A percentile compares a stretch with the other conserved stretches of the same genome.
These are phyloP conservation scores for Apiospora kogelbergensis DNA, from an alignment of 2,329 filamentous ascomycete species.

Conservation along the genomic window DNA sequence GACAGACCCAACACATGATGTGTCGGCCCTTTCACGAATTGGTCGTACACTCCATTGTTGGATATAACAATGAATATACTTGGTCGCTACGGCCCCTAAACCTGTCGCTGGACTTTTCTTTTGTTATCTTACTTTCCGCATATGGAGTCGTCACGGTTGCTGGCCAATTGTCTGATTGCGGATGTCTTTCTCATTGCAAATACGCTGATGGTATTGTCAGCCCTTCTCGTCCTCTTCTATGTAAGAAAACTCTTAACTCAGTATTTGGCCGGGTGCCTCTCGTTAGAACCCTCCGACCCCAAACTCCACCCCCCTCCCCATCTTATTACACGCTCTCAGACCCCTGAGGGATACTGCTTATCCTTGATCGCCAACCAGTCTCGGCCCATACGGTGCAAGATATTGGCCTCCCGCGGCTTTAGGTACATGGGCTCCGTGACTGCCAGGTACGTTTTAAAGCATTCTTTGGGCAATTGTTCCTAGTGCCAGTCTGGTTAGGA, in stretches of 20 bases:
- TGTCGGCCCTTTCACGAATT: not conserved
- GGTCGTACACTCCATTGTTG: not conserved
- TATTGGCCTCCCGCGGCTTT: not conserved
- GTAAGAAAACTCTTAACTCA: too few relatives aligned
- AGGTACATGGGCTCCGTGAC: not conserved
- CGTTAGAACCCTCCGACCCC: too few relatives aligned
- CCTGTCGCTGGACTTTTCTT: conserved; percentile 16
- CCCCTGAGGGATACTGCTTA: not conserved
- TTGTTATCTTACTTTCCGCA: not conserved
- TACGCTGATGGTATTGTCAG: too few relatives aligned
- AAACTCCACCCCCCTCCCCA: too few relatives aligned
- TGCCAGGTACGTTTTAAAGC: not conserved
- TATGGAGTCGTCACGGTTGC: not conserved
- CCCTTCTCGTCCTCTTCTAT: too few relatives aligned
- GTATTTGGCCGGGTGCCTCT: too few relatives aligned
- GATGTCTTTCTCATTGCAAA: too few relatives aligned
- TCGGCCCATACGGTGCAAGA: not conserved
- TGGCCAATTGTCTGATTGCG: not conserved
- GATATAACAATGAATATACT: not conserved
- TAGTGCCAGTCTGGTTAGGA: not conserved
- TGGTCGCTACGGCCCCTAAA: not conserved
- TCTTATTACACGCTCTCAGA: not conserved
- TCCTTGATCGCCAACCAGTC: not conserved
- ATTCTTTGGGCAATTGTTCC: not conserved
- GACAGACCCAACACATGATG: not conserved